Evolutionary conservation across 2,329 filamentous ascomycete species (phyloP), one percentile per base, ranked within the genome.

Genomic region (Neofusicoccum kwambonambiense): DNA sequence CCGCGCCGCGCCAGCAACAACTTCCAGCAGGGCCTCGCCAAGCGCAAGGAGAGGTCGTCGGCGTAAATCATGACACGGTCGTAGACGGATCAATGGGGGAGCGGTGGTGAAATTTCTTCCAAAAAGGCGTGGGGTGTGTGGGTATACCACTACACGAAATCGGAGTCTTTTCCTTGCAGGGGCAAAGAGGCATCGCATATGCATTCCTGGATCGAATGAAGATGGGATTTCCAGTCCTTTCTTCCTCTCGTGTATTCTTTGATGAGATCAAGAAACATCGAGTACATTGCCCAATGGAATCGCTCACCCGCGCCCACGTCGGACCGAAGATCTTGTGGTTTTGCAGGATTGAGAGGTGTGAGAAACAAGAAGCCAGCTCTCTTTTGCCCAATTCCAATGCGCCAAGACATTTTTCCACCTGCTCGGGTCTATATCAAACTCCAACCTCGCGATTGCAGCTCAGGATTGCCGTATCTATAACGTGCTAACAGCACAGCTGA

Each of bases 1-100:
- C 86, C 93, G 80, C 90, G 95, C 82, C 89, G 89, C 84, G 97
- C 97, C 89, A 92, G 90, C 87, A 99, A 99, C 86, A 93, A 93
- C 76, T 99, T 99, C 92, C 94, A 91, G 86, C 88, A 84, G 74
- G 95, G 95, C 79, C 82, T 86, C 75, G 93, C 93, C 80, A 93
- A 96, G 86, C 90, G 89, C 78, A 70, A 62, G 57, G 58, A 52
- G 37, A 62, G 50, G 57, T 37, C 54, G 22, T 58, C 56, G 54
- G 64, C 64, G 58, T 65, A 65, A 57, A 65, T 62, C 11, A 65
- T 62, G 64, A 56, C 44, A 17, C 42, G 34, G 61, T 56, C 50
- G 50, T 56, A 64, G 61, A 54, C 61, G 50, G 61, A 37, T n/a
- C 49, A 39, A 39, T 22, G 37, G 19, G 50, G 61, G 56, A 42